Base-by-base conservation (phyloP, 441 rosid species). In the Corymbia calophylla region DNA sequence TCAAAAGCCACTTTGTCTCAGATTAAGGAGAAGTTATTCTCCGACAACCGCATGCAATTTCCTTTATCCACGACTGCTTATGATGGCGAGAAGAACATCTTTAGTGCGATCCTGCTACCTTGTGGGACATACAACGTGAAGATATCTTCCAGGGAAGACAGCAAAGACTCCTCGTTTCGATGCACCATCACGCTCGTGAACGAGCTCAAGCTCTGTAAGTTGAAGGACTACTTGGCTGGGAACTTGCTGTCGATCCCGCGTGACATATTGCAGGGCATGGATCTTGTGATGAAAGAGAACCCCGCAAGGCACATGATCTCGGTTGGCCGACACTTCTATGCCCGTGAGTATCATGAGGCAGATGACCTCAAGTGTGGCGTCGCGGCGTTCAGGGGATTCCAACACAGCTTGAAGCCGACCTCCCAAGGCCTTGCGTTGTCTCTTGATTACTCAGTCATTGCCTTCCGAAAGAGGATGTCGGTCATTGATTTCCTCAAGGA, bases 281-380 rank as follows among this genome's bases (percentile, higher is more conserved):
- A 98, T 93, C 92, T 97, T 5, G 98, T 97, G 87, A 94, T 98
- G 98, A 98, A 98, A 92, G 99, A 98, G 94, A 95, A 98, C 89
- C 97, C 99, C 9, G 88, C 93, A 14, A 93, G 91, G 91, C 90
- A 86, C 85, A 98, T 96, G 99, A 91, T 96, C 39, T 90, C 96
- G 12, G 94, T 94, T n/a, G 97, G 97, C 88, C 95, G 94, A 35
- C 93, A 92, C 89, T 97, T 97, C 77, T 96, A 95, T 86, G 90
- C 93, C 29, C 44, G 68, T 18, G 89, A 89, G 17, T 39, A 92
- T 51, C 23, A 25, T 32, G 77, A 7, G 2, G 93, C 58, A 32
- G 95, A 91, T 54, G 93, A 95, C 56, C 96, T 96, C 86, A 94
- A 94, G 7, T 80, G 56, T 86, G 98, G 99, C 55, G 89, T 96